phyloP scores from a whole-genome alignment of 2,329 filamentous ascomycete species.

The Pyrenophora seminiperda region DNA sequence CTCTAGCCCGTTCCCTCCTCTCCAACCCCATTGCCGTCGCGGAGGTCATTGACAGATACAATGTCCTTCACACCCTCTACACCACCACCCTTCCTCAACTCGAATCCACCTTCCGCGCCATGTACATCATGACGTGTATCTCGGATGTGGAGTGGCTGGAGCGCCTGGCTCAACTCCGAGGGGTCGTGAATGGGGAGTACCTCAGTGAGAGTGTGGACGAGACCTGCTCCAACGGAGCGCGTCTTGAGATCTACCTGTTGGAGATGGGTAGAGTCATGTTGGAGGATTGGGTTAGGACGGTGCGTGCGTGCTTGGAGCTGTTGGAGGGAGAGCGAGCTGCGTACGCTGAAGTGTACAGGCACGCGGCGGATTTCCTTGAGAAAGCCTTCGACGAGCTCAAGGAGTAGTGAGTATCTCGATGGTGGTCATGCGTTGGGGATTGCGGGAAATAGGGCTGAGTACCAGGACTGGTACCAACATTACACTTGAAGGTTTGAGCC shows the following conservation, averaged over 20 bases:
- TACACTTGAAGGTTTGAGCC: no score
- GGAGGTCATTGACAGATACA: slow-evolving; percentile 15
- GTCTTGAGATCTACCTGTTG: slow-evolving; percentile 28
- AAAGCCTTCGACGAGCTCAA: slow-evolving; percentile 9
- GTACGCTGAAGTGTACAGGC: slow-evolving; percentile 16
- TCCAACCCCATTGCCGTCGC: neutral
- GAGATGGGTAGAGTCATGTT: slow-evolving; percentile 16
- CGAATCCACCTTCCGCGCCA: slow-evolving; percentile 17
- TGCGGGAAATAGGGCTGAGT: neutral
- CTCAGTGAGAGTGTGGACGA: slow-evolving; percentile 16
- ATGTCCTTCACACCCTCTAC: slow-evolving; percentile 17
- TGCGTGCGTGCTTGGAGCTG: slow-evolving; percentile 16
- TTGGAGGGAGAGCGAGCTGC: slow-evolving; percentile 13
- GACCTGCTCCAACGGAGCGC: slow-evolving; percentile 18
- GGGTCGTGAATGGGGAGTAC: neutral
- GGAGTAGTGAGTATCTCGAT: neutral
- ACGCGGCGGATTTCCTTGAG: slow-evolving; percentile 22
- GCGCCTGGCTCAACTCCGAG: slow-evolving; percentile 15
- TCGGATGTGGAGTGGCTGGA: slow-evolving; percentile 17
- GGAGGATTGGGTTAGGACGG: slow-evolving; percentile 18
- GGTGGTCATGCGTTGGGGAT: neutral
- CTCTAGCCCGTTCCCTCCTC: slow-evolving; percentile 19
- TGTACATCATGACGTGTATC: slow-evolving; percentile 22
- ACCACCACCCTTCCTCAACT: neutral
- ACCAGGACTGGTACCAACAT: neutral